A percentile compares a stretch with the other conserved stretches of the same genome.
These are phyloP conservation scores for Macrophomina pseudophaseolina DNA, from an alignment of 2,329 filamentous ascomycete species.

Conservation along the genomic window DNA sequence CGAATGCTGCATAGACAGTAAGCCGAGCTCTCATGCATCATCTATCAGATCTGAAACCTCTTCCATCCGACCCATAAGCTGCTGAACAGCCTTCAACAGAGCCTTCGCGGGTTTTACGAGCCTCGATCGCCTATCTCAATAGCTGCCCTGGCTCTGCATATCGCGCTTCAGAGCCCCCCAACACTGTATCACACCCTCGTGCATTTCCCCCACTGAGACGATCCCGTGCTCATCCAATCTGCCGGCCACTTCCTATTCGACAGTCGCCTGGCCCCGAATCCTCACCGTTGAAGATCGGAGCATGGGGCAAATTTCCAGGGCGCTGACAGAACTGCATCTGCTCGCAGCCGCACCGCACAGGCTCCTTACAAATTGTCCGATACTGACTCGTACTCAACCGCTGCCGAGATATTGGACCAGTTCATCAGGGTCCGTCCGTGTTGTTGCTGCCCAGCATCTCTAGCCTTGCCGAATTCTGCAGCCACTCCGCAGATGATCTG, in stretches of 20 bases:
- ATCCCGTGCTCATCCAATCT: slow-evolving; percentile 2
- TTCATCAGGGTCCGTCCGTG: slow-evolving; percentile 4
- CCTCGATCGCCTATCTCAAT: neutral
- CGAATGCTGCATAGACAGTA: too few species aligned
- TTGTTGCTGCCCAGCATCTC: slow-evolving; percentile 8
- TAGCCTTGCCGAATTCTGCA: neutral
- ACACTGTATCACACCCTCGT: neutral
- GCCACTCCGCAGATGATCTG: neutral
- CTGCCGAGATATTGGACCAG: slow-evolving; percentile 3
- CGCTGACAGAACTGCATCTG: slow-evolving; percentile 1
- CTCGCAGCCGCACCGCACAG: slow-evolving; percentile 6
- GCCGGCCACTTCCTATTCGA: slow-evolving; percentile 3
- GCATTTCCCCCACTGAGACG: neutral
- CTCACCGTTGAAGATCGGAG: neutral
- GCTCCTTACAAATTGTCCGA: slow-evolving; percentile 8
- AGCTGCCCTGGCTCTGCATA: neutral
- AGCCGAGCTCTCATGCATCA: too few species aligned
- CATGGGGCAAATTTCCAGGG: neutral
- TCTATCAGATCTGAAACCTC: neutral
- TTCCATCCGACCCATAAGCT: neutral
- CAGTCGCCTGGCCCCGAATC: neutral
- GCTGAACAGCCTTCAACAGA: neutral
- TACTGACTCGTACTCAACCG: neutral
- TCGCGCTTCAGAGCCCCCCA: neutral
- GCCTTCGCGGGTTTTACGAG: neutral